Evolutionary conservation across 2,329 filamentous ascomycete genomes (phyloP).

Genomic region (Phyllosticta paracitricarpa): DNA sequence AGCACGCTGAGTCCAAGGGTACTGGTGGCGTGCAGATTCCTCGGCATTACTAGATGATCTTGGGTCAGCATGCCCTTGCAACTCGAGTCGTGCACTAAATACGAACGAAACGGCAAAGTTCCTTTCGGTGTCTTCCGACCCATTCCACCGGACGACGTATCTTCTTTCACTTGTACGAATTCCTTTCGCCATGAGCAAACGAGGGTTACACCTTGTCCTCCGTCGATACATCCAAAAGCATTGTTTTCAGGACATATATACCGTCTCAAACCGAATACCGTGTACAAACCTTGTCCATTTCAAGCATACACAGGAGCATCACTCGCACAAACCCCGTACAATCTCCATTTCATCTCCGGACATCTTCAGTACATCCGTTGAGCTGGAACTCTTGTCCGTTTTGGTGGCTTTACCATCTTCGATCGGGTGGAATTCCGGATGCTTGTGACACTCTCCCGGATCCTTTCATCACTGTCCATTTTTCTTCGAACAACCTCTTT

Average conservation of each 20-base stretch:
- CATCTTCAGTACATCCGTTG: background rate
- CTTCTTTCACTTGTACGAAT: background rate
- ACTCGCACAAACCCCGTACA: background rate
- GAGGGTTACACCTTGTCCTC: background rate
- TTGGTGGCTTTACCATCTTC: background rate
- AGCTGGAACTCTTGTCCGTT: background rate
- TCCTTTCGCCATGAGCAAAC: background rate
- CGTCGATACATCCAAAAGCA: background rate
- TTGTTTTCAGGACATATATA: background rate
- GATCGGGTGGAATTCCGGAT: background rate
- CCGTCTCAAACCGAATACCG: background rate
- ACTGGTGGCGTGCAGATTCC: conserved; percentile 9
- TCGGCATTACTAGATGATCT: conserved; percentile 16
- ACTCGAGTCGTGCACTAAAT: background rate
- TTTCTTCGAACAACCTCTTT: background rate
- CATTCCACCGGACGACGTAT: background rate
- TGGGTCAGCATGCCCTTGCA: background rate
- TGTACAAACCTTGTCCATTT: background rate
- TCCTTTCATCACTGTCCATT: background rate
- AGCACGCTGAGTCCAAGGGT: conserved; percentile 19
- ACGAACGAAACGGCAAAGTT: background rate
- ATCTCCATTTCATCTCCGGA: background rate
- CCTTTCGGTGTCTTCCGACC: background rate
- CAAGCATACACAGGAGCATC: background rate
- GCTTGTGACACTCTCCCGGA: background rate